Conservation (phyloP, 805 yeast genomes). For the Debaryomyces tyrocola region DNA sequence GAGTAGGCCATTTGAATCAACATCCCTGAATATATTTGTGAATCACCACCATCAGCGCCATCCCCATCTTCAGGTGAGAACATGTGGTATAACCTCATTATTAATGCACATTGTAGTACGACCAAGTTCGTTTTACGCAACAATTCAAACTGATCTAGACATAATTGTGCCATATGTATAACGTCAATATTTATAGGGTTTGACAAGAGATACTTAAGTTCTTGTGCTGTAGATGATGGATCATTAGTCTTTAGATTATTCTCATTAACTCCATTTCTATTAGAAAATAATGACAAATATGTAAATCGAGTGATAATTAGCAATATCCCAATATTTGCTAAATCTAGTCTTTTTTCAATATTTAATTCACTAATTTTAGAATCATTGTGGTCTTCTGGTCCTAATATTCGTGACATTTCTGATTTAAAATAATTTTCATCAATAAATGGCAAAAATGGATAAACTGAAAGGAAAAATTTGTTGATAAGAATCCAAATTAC, state of each 20-base stretch:
- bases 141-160: slow-evolving; percentile 36
- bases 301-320: slow-evolving; percentile 34
- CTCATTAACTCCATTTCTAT: slow-evolving; percentile 30
- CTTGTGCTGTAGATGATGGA: slow-evolving; percentile 19
- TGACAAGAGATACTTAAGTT: slow-evolving; percentile 24
- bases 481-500: slow-evolving; percentile 58
- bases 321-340: slow-evolving; percentile 34
- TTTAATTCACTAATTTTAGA: slow-evolving; percentile 19
- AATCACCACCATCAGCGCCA: slow-evolving; percentile 58
- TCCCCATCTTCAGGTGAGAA: slow-evolving; percentile 59
- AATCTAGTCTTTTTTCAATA: slow-evolving; percentile 32
- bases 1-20: slow-evolving; percentile 66
- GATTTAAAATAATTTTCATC: slow-evolving; percentile 55
- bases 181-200: slow-evolving; percentile 33
- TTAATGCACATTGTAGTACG: slow-evolving; percentile 52
- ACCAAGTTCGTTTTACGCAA: slow-evolving; percentile 43
- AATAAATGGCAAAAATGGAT: slow-evolving; percentile 65
- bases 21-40: slow-evolving; percentile 55
- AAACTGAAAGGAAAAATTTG: slow-evolving; percentile 57
- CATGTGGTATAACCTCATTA: slow-evolving; percentile 52
- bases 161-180: slow-evolving; percentile 32
- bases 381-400: slow-evolving; percentile 28
- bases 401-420: slow-evolving; percentile 47
- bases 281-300: slow-evolving; percentile 39
- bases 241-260: slow-evolving; percentile 22